Evolutionary conservation across 805 yeast species (phyloP).

Genomic region (Ogataea zsoltii): DNA sequence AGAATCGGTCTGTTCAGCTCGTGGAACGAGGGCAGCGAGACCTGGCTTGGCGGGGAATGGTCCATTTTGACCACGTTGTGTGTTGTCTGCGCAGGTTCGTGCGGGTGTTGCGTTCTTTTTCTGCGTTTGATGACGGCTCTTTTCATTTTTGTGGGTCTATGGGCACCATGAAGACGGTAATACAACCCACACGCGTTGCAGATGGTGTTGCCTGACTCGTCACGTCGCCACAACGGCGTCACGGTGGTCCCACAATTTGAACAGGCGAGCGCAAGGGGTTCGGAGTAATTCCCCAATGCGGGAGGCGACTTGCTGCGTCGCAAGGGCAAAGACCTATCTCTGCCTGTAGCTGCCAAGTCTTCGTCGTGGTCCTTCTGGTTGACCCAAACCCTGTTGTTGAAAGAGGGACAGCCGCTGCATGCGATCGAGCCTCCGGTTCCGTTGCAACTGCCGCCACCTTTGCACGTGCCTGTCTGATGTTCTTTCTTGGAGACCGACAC

Average conservation of each 20-base stretch:
- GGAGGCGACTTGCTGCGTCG: neutral
- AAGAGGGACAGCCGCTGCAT: constrained; percentile 83
- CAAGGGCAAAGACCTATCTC: constrained; percentile 5
- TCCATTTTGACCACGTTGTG: neutral
- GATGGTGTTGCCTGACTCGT: constrained; percentile 76
- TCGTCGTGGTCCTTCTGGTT: constrained; percentile 1
- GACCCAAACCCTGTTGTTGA: constrained; percentile 60
- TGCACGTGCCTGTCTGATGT: constrained; percentile 52
- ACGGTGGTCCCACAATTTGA: constrained; percentile 82
- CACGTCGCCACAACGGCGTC: constrained; percentile 86
- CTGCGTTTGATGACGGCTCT: constrained; percentile 73
- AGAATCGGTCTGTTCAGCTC: constrained; percentile 4
- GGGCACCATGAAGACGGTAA: constrained; percentile 70
- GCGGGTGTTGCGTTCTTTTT: constrained; percentile 41
- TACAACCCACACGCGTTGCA: constrained; percentile 90
- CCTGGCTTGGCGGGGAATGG: neutral
- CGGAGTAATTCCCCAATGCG: constrained; percentile 18
- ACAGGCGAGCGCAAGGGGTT: constrained; percentile 68
- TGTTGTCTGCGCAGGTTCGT: neutral
- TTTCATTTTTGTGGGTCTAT: constrained; percentile 76
- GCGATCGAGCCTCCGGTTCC: constrained; percentile 85
- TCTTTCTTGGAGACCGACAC: constrained; percentile 42
- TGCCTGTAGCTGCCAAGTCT: constrained; percentile 7
- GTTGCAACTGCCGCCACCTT: constrained; percentile 78
- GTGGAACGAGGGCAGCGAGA: constrained; percentile 2